Evolutionary conservation across 1,284 basidiomycete genomes (phyloP).

Genomic region (Apiotrichum domesticum): DNA sequence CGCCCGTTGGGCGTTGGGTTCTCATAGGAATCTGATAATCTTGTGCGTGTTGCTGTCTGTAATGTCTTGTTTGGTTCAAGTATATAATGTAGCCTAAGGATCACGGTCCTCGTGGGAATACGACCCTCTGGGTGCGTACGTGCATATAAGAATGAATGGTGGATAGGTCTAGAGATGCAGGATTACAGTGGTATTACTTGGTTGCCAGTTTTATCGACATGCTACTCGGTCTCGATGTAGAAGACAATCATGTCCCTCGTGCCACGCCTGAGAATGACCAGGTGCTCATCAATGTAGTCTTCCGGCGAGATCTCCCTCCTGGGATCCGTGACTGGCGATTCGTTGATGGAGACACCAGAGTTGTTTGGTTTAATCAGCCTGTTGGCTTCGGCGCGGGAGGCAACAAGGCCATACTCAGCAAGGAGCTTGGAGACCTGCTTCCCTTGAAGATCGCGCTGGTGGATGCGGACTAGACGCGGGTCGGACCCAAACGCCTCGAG

Average conservation of each 20-base stretch:
- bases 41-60: too few relatives aligned
- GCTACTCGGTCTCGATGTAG: slow-evolving; percentile 32
- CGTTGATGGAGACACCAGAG: slow-evolving; percentile 55
- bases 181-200: background rate
- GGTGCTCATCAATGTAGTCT: slow-evolving; percentile 59
- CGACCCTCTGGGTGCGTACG: background rate
- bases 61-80: background rate
- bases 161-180: background rate
- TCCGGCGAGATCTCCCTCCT: slow-evolving; percentile 43
- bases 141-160: slow-evolving; percentile 4
- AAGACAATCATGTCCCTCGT: slow-evolving; percentile 68
- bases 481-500: slow-evolving; percentile 56
- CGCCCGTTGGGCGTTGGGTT: too few relatives aligned
- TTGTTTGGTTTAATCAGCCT: slow-evolving; percentile 50
- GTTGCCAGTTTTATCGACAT: background rate
- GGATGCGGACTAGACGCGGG: slow-evolving; percentile 53
- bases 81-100: slow-evolving; percentile 3
- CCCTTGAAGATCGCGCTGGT: slow-evolving; percentile 50
- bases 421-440: slow-evolving; percentile 57
- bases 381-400: slow-evolving; percentile 51
- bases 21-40: too few relatives aligned
- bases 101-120: background rate
- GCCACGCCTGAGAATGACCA: slow-evolving; percentile 67
- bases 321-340: slow-evolving; percentile 44
- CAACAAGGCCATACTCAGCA: slow-evolving; percentile 50